phyloP scores from a whole-genome alignment of 1,284 basidiomycete genomes.

The Pseudomicrostroma phylloplanum region DNA sequence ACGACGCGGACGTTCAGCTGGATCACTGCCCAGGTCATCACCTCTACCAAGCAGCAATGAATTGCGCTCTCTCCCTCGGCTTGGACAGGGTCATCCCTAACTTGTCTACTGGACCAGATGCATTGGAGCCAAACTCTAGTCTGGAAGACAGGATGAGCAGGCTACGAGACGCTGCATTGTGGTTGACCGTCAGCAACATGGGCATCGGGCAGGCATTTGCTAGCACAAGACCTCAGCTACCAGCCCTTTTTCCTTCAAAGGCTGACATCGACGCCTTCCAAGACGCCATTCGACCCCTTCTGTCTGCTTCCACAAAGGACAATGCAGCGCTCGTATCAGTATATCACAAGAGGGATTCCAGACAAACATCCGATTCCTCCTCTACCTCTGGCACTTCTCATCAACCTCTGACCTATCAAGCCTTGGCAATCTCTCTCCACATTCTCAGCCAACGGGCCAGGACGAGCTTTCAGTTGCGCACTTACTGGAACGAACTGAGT shows the following conservation, averaged over 20 bases:
- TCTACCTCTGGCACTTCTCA: background rate
- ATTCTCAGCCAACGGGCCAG: background rate
- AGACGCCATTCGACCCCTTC: background rate
- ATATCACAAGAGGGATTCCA: background rate
- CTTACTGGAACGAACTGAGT: background rate
- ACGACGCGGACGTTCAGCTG: background rate
- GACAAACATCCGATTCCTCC: background rate
- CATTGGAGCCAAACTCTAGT: background rate
- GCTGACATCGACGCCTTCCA: constrained; percentile 1
- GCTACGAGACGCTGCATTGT: background rate
- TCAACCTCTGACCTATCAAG: background rate
- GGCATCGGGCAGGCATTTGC: background rate
- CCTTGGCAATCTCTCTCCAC: background rate
- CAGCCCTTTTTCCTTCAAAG: background rate
- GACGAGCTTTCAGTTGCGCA: background rate
- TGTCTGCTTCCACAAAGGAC: background rate
- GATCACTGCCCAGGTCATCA: background rate
- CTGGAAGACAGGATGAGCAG: background rate
- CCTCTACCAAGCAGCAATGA: constrained; percentile 3
- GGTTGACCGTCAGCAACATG: background rate
- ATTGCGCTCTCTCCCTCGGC: background rate
- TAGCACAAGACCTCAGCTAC: background rate
- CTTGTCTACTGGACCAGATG: background rate
- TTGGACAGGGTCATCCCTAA: background rate
- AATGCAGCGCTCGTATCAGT: background rate